phyloP scores from a whole-genome alignment of 192 early-diverging fungal species.

The Chytriomyces sp. region DNA sequence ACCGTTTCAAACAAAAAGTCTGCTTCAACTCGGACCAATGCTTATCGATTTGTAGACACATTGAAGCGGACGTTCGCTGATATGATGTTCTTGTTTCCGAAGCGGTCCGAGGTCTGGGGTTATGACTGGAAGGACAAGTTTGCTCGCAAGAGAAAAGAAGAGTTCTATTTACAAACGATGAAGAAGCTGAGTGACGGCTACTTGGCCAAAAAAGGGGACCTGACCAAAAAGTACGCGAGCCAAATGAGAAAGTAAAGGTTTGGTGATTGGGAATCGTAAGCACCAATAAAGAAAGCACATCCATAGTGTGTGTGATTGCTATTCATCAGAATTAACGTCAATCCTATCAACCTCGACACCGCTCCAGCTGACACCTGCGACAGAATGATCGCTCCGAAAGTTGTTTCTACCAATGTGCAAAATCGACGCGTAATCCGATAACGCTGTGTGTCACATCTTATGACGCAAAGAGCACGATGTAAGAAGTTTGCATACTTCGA shows the following conservation, averaged over 20 bases:
- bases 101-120: constrained; percentile 56
- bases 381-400: no score
- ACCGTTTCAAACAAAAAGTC: constrained; percentile 53
- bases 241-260: constrained; percentile 5
- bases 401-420: no score
- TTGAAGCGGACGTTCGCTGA: constrained; percentile 67
- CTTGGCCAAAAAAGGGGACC: constrained; percentile 9
- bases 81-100: constrained; percentile 65
- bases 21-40: constrained; percentile 40
- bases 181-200: constrained; percentile 47
- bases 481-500: no score
- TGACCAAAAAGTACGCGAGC: constrained; percentile 23
- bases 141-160: constrained; percentile 42
- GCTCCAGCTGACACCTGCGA: no score
- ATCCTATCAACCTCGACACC: no score
- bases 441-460: no score
- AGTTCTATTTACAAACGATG: constrained; percentile 43
- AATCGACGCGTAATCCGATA: no score
- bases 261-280: background rate
- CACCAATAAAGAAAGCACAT: no score
- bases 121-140: constrained; percentile 44
- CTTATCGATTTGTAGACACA: constrained; percentile 57
- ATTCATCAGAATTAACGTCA: no score
- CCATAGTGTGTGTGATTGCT: no score
- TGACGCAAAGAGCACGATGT: no score